phyloP scores from a whole-genome alignment of 1,284 basidiomycete genomes.

The Pyrrhoderma lamaoense region DNA sequence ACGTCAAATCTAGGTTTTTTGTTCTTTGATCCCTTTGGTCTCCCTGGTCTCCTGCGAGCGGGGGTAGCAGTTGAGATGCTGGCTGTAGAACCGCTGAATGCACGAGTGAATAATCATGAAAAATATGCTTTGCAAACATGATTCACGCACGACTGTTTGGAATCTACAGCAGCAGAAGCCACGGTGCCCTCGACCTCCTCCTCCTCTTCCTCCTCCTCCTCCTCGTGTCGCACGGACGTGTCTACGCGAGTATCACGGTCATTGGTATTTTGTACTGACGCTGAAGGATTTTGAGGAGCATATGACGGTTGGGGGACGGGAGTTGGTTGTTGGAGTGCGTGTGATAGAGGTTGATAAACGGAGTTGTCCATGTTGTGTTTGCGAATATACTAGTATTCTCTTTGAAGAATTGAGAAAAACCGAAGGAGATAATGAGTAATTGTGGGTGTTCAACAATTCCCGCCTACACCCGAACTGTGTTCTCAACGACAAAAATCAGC shows the following conservation, averaged over 20 bases:
- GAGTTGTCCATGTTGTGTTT: slow-evolving; percentile 16
- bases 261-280: not conserved
- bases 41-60: slow-evolving; percentile 19
- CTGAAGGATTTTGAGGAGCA: slow-evolving; percentile 22
- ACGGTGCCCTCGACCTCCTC: slow-evolving; percentile 18
- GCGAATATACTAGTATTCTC: not conserved
- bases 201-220: slow-evolving; percentile 19
- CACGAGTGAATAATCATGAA: not conserved
- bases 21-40: slow-evolving; percentile 23
- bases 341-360: slow-evolving; percentile 64
- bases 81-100: not conserved
- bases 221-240: slow-evolving; percentile 9
- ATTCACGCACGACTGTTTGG: slow-evolving; percentile 5
- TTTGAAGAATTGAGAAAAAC: no score
- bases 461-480: no score
- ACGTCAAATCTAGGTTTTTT: slow-evolving; percentile 20
- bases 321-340: slow-evolving; percentile 58
- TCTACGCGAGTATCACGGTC: slow-evolving; percentile 11
- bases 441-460: no score
- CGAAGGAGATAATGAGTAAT: no score
- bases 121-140: not conserved
- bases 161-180: not conserved
- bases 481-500: no score
- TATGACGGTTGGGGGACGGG: slow-evolving; percentile 19
- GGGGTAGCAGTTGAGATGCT: not conserved